Base-by-base conservation (phyloP, 805 yeast genomes). In the Ogataea zsoltii region DNA sequence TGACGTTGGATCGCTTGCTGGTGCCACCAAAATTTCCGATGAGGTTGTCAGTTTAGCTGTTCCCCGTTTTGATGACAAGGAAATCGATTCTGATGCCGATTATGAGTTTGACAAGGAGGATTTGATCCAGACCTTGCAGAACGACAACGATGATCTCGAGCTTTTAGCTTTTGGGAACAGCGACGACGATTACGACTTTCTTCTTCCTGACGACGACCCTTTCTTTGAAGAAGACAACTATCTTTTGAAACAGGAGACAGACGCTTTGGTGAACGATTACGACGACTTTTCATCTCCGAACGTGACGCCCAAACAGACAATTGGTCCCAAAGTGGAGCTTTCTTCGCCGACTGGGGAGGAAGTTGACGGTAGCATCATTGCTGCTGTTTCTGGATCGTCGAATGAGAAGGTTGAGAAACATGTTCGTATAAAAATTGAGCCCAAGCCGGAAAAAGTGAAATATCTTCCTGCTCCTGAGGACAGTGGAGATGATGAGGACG, bases 1-100 rank as follows among this genome's bases (percentile, higher is more conserved):
- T 7, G 55, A 55, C 9, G 50, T 53, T 17, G 49, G 46, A 5
- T 41, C 46, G 12, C 37, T 42, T 14, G 37, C 38, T 16, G 72
- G 67, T 11, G 61, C 45, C 61, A 66, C 45, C 61, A 66, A 51
- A 15, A 42, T 51, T 13, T 37, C 39, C 5, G 58, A 53, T 19
- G 65, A 54, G 39, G 55, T 57, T 33, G 49, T 57, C 60, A 67
- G 45, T 32, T 61, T 76, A 45, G 76, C 68, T 46, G 83, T 77
- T 3, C 84, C 83, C 13, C 75, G 72, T 50, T 65, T 79, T 47
- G 71, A 72, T 38, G 82, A 76, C 19, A 57, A 61, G 21, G 71
- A 67, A 15, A 47, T 66, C 10, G 62, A 68, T 44, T 78, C 85
- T 0, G 89, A 82, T 45, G 88, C 80, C 10, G 91, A 82, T 56